Evolutionary conservation across 345 rosid genomes (phyloP).

Genomic region (Gossypium anomalum): DNA sequence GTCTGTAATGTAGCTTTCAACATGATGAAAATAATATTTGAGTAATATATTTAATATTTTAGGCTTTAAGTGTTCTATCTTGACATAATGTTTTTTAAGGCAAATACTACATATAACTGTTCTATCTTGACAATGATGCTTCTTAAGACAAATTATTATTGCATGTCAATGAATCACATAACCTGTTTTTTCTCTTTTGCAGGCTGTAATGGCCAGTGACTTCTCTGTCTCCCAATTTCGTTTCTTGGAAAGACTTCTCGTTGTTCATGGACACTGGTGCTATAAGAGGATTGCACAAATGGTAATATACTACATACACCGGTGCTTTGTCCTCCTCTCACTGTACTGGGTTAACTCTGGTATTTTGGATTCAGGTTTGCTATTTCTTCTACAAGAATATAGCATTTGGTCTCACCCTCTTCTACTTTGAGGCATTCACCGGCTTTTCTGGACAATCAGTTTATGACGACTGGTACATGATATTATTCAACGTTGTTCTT

Average conservation of each 20-base stretch:
- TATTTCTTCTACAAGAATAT: conserved; percentile 99
- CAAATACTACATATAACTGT: background rate
- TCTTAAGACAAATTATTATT: background rate
- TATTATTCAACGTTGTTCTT: conserved; percentile 83
- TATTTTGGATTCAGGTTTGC: conserved; percentile 61
- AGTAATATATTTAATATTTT: background rate
- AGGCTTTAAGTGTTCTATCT: background rate
- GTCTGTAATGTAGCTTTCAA: background rate
- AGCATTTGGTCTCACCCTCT: conserved; percentile 91
- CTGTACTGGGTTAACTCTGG: background rate
- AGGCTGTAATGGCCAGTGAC: conserved; percentile 99
- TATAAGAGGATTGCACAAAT: conserved; percentile 95
- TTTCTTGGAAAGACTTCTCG: conserved; percentile 87
- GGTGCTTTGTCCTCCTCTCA: conserved; percentile 3
- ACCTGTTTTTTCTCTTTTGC: conserved; percentile 16
- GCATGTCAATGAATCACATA: background rate
- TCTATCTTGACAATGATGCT: background rate
- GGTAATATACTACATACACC: conserved; percentile 39
- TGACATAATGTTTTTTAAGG: background rate
- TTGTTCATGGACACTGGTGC: conserved; percentile 99
- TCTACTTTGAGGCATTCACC: conserved; percentile 93
- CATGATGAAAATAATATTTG: background rate
- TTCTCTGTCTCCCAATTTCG: conserved; percentile 93
- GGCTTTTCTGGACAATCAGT: conserved; percentile 91
- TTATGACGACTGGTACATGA: conserved; percentile 84